Evolutionary conservation across 257 asterid genomes (phyloP), one percentile per base, ranked within the genome.

Genomic region (Verbena officinalis): DNA sequence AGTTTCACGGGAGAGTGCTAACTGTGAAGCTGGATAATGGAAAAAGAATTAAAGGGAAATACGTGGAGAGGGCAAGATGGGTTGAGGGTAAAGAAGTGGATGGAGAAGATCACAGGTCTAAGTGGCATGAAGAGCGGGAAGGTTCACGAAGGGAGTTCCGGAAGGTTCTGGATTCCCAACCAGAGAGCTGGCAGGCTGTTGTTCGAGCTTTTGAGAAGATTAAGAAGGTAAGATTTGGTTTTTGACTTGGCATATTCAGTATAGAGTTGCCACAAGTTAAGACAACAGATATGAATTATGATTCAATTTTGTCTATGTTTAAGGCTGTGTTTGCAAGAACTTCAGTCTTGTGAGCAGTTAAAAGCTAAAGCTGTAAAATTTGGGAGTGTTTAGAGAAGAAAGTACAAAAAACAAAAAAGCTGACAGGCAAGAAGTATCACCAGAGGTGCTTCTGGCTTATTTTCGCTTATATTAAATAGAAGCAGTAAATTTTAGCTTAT

Each of bases 61-160:
- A 66, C 4, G 85, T 59, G 43, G 82, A 74, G 61, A 77, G 95
- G 76, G 70, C 59, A 11, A 69, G 79, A 72, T 86, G 91, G 91
- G 76, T 86, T 43, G 79, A 78, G 42, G 86, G 86, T 55, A 79
- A 76, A 70, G 71, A 64, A 15, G 86, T 72, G 55, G 81, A 68
- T 40, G 76, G 67, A 39, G 71, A 57, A 15, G 80, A 69, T 70
- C 68, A 77, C 57, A 73, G 83, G 84, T 81, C 96, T 46, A 76
- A 83, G 77, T 94, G 99, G 99, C 99, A 94, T 54, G 86, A 88
- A 64, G 96, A 88, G 61, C 86, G 99, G 78, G 95, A 94, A 15
- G 92, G 88, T 49, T 86, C 88, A 0, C 68, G 97, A 59, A 73
- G 19, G 50, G 93, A 85, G 52, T 78, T 90, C 51, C 78, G 75